Evolutionary conservation across 305 asterid genomes (phyloP).

Genomic region (Fraxinus sp.): DNA sequence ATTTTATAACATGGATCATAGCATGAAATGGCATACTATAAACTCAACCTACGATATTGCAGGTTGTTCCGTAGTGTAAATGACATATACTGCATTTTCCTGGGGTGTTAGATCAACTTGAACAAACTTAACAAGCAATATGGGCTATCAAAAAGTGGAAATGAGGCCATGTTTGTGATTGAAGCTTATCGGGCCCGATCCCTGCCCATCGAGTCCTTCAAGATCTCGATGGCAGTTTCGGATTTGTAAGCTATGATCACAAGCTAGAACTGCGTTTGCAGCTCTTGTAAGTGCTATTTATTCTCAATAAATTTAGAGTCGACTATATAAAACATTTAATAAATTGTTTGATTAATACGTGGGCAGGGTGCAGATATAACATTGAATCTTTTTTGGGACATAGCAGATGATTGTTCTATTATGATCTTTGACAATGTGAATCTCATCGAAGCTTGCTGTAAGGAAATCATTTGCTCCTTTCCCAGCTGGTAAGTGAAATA

Average conservation of each 20-base stretch:
- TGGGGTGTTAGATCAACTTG: conserved; percentile 66
- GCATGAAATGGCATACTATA: no score
- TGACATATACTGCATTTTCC: conserved; percentile 75
- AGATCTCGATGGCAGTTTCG: conserved; percentile 83
- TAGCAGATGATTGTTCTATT: conserved; percentile 70
- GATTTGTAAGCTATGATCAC: conserved; percentile 80
- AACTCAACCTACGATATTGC: conserved; percentile 4
- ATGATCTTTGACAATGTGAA: conserved; percentile 71
- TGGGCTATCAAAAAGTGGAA: conserved; percentile 62
- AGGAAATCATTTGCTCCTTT: conserved; percentile 81
- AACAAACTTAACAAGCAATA: conserved; percentile 72
- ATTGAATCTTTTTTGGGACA: conserved; percentile 69
- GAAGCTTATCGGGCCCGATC: conserved; percentile 42
- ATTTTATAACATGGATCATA: no score
- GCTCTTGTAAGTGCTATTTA: conserved; percentile 34
- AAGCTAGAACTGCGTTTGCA: conserved; percentile 63
- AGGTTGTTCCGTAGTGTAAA: conserved; percentile 78
- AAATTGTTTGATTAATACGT: neutral
- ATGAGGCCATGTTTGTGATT: conserved; percentile 67
- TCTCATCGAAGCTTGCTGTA: conserved; percentile 65
- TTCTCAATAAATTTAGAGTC: neutral
- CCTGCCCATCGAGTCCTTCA: conserved; percentile 88
- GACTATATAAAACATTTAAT: neutral
- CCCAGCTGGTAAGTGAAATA: conserved; percentile 59
- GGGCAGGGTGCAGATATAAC: conserved; percentile 66